Evolutionary conservation across 2,329 filamentous ascomycete species (phyloP), one percentile per base, ranked within the genome.

Genomic region (Aspergillus candidus): DNA sequence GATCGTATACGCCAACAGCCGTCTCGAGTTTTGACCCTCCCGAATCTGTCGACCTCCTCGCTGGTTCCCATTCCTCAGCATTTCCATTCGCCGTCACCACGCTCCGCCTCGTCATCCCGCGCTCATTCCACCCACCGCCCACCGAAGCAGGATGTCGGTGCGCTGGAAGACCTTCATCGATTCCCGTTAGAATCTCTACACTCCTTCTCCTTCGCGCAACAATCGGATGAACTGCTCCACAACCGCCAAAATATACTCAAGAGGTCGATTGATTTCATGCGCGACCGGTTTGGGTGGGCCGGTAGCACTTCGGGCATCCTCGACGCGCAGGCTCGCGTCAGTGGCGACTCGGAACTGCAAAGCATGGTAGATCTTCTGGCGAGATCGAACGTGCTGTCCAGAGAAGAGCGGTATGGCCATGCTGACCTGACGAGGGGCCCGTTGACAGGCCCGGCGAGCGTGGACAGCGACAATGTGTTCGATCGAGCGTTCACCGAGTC

Each of bases 141-240:
- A 7, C 73, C 81, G n/a, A 82, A 76, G 5, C 82, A 84, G 17
- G 73, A 76, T 14, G 89, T 88, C 15, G 88, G 88, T 17, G 79
- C 71, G 6, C 59, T 86, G 34, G 93, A 97, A 72, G 93, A 98
- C 62, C 78, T 98, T 36, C 84, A 83, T 36, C 84, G 90, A 40
- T 98, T 98, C 63, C 91, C 93, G 1, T 88, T 88, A 56, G 93
- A 98, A 64, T 98, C 93, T 5, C 73, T 98, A 37, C 93, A 98
- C 68, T 98, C 93, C 2, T 98, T 98, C 71, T 97, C 91, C 11
- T 98, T 98, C 66, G 88, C 93, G 33, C 88, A 94, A 56, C 90
- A 95, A 67, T 91, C 90, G 3, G 90, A 95, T 60, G 91, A 97
- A 50, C 82, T 88, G 50, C 76, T 97, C 44, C 87, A 95, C 63